Percentiles rank a stretch among this genome's conserved stretches.
phyloP scores from a whole-genome alignment of 441 rosid genomes.

The Brassica balearica region DNA sequence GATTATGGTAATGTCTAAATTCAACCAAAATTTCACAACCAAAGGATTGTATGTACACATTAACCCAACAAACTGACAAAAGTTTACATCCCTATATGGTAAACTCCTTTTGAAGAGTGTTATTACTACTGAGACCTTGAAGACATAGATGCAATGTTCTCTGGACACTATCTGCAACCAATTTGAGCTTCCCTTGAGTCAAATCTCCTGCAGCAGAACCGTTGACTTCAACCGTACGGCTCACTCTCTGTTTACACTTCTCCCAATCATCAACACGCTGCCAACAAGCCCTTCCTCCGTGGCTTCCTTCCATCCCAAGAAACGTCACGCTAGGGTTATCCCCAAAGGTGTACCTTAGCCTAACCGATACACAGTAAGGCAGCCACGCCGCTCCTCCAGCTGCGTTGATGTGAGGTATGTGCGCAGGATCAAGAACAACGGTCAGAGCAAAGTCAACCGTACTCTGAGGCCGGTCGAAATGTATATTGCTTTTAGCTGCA shows the following conservation, averaged over 20 bases:
- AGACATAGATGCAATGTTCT: conserved; percentile 69
- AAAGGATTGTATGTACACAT: conserved; percentile 36
- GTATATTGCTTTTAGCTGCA: conserved; percentile 86
- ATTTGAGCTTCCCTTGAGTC: conserved; percentile 57
- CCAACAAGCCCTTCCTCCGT: conserved; percentile 98
- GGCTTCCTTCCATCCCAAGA: conserved; percentile 98
- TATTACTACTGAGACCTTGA: conserved; percentile 68
- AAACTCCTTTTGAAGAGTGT: conserved; percentile 42
- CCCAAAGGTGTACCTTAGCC: conserved; percentile 79
- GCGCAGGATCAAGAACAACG: conserved; percentile 94
- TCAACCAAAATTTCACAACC: conserved; percentile 1
- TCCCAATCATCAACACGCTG: conserved; percentile 89
- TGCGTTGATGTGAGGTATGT: conserved; percentile 78
- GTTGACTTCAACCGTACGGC: conserved; percentile 65
- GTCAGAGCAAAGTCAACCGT: conserved; percentile 91
- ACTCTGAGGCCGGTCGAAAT: conserved; percentile 77
- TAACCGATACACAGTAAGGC: conserved; percentile 93
- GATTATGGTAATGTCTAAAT: background rate
- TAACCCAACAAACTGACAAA: conserved; percentile 30
- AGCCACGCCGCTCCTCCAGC: conserved; percentile 99
- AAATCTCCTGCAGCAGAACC: conserved; percentile 62
- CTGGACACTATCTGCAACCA: conserved; percentile 80
- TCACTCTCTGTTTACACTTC: conserved; percentile 86
- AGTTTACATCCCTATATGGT: conserved; percentile 19
- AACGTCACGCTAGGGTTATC: conserved; percentile 70